These are phyloP conservation scores for Mycena leptocephala DNA, from an alignment of 768 basidiomycete genomes.

Conservation along the genomic window DNA sequence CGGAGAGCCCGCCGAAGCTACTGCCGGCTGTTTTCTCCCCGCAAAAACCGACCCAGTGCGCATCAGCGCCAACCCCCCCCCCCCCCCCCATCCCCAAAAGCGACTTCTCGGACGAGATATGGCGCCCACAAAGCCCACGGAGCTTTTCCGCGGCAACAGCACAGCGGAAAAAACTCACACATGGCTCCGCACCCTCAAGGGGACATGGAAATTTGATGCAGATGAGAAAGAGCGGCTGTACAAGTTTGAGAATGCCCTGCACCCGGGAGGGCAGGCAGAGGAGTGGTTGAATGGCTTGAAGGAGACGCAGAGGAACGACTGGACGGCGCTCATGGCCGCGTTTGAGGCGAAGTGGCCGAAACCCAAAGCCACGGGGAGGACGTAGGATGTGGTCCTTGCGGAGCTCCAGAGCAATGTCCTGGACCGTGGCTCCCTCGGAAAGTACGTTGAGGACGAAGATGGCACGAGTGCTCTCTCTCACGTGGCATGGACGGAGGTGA, in stretches of 20 bases:
- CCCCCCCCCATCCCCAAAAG: neutral
- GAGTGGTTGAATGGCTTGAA: neutral
- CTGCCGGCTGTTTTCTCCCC: too few relatives aligned
- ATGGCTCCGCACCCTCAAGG: slow-evolving; percentile 11
- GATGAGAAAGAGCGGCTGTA: slow-evolving; percentile 4
- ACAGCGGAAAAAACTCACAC: slow-evolving; percentile 7
- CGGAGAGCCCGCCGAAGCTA: too few relatives aligned
- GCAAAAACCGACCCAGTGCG: neutral
- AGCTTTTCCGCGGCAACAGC: slow-evolving; percentile 15
- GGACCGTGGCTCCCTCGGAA: neutral
- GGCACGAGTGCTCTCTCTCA: neutral
- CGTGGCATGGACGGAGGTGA: neutral
- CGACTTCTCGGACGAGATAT: slow-evolving; percentile 1
- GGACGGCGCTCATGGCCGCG: neutral
- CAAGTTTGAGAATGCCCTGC: neutral
- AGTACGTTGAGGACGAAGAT: neutral
- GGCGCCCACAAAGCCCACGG: neutral
- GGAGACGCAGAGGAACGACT: neutral
- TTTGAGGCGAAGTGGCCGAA: slow-evolving; percentile 18
- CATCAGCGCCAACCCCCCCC: neutral
- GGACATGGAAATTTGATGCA: neutral
- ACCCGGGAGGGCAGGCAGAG: slow-evolving; percentile 12
- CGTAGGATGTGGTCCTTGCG: neutral
- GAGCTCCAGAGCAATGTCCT: neutral
- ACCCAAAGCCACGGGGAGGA: neutral